Evolutionary conservation across 2,329 filamentous ascomycete genomes (phyloP), one percentile per base, ranked within the genome.

Genomic region (Metarhizium rileyi): DNA sequence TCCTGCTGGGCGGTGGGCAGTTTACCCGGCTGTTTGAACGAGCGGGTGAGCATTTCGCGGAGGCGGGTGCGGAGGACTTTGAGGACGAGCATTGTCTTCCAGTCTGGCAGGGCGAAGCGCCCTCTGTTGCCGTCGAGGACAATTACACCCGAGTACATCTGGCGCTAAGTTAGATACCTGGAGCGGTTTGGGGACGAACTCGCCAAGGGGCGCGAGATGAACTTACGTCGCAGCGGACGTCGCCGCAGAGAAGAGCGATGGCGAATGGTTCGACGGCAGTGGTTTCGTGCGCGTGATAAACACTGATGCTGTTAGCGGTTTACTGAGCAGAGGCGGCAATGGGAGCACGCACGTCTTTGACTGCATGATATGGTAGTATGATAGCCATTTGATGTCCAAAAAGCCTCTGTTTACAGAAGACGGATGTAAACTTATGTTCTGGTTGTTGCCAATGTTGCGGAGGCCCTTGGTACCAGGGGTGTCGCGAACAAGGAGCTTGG

Each of bases 291-390:
- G 93, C 93, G 56, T 95, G 94, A 57, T 91, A 88, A 59, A 86
- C 84, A 53, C 80, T 84, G 46, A 72, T 47, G n/a, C 6, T 35
- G 41, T 57, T 46, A 61, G 51, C 45, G 46, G 20, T 40, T 47
- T 10, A 5, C 12, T 23, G 16, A 20, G 20, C 6, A 12, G 9
- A 41, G 23, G 33, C 4, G 14, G 12, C 3, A n/a, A 7, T 5
- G 22, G 38, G 4, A 5, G n/a, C 25, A 74, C 72, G 77, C 78
- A 77, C 83, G 87, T 70, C 73, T 84, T 90, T 3, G 86, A 86
- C 66, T 96, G 90, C 88, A 97, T 95, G 55, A 97, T 95, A 64
- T 95, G 87, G 69, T 97, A 97, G 66, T 95, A 98, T 1, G 87
- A 93, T 42, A 98, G 71, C 82, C 88, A 97, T 61, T 83, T 84